These are phyloP conservation scores for Pyrenochaeta sp. DNA, from an alignment of 2,329 filamentous ascomycete genomes.

Conservation along the genomic window DNA sequence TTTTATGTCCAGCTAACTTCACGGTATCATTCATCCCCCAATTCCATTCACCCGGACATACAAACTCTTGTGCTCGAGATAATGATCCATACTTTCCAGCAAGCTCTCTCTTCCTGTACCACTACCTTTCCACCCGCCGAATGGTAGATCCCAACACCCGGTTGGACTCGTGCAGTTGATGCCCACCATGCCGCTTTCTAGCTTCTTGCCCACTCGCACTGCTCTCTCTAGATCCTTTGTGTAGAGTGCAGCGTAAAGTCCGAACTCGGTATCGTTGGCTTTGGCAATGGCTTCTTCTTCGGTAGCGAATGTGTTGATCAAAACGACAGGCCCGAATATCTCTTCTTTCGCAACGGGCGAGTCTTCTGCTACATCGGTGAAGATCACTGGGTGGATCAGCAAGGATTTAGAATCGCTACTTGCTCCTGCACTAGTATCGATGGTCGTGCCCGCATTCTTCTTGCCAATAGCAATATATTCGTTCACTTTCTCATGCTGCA, in stretches of 20 bases:
- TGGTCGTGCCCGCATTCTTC: constrained; percentile 47
- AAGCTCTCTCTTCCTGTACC: constrained; percentile 37
- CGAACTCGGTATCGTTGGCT: constrained; percentile 51
- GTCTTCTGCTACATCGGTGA: constrained; percentile 54
- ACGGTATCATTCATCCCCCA: constrained; percentile 4
- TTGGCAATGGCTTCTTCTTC: constrained; percentile 46
- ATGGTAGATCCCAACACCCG: constrained; percentile 33
- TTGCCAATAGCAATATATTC: constrained; percentile 50
- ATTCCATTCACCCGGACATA: constrained; percentile 27
- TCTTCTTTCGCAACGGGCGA: constrained; percentile 48
- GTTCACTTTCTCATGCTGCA: constrained; percentile 32
- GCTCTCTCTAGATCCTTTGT: constrained; percentile 44
- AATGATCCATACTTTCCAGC: constrained; percentile 39
- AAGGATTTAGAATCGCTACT: constrained; percentile 47
- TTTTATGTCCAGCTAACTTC: too few species aligned
- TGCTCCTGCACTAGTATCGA: constrained; percentile 46
- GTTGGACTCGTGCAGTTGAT: constrained; percentile 48
- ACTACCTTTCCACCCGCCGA: constrained; percentile 39
- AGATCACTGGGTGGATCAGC: constrained; percentile 59
- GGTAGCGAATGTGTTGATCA: constrained; percentile 46
- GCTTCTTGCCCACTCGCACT: constrained; percentile 45
- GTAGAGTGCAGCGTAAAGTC: constrained; percentile 48
- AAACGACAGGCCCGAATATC: constrained; percentile 51
- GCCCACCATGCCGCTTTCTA: constrained; percentile 48
- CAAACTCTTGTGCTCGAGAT: constrained; percentile 34